Percentiles rank a stretch among this genome's conserved stretches.
phyloP scores from a whole-genome alignment of 164 flowering plant genomes.

The Umbilicus rupestris region DNA sequence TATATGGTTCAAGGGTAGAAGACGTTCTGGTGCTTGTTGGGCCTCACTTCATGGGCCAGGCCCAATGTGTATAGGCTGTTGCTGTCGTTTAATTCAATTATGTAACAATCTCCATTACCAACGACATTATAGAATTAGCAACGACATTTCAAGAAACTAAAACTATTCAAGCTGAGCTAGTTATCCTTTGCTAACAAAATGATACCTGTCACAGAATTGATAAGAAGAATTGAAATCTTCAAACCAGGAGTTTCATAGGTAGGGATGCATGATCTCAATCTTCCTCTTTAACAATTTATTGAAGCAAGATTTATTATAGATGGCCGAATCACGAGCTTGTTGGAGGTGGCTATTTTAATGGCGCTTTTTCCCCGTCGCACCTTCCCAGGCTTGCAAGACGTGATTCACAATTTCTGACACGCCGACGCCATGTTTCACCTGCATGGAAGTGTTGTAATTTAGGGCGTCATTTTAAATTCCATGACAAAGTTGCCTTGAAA shows the following conservation, averaged over 20 bases:
- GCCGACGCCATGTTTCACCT: slow-evolving; percentile 90
- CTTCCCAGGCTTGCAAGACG: slow-evolving; percentile 68
- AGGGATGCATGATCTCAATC: neutral
- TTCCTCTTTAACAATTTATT: neutral
- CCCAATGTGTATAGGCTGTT: too few species aligned
- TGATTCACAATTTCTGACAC: slow-evolving; percentile 72
- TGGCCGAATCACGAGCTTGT: neutral
- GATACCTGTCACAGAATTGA: too few species aligned
- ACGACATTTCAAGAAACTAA: too few species aligned
- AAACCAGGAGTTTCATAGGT: neutral
- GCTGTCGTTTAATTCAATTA: too few species aligned
- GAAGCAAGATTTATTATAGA: neutral
- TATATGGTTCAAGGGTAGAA: too few species aligned
- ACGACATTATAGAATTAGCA: too few species aligned
- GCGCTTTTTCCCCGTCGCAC: slow-evolving; percentile 61
- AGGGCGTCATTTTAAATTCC: neutral
- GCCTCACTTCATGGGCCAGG: too few species aligned
- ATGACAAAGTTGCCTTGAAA: neutral
- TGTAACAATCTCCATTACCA: too few species aligned
- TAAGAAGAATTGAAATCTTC: neutral
- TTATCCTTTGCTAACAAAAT: too few species aligned
- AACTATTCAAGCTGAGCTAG: too few species aligned
- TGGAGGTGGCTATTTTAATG: slow-evolving; percentile 16
- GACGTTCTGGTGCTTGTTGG: too few species aligned
- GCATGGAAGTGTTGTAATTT: slow-evolving; percentile 15